Conservation (phyloP, 768 basidiomycete genomes). For the Russula foetens region DNA sequence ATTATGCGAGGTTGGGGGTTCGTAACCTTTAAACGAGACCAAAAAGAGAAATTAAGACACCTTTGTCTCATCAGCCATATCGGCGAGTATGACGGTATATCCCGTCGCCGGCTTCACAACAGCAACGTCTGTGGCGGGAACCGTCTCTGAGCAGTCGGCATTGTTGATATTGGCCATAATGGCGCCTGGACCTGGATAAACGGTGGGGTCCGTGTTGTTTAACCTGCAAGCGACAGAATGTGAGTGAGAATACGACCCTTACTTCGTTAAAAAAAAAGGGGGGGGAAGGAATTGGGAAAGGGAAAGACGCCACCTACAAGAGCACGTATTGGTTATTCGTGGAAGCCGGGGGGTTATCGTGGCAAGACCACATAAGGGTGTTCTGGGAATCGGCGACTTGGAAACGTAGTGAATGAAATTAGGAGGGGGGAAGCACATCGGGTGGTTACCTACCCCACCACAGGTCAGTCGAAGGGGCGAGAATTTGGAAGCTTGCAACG, state of each 20-base stretch:
- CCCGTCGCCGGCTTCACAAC: slow-evolving; percentile 39
- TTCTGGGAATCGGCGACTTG: slow-evolving; percentile 52
- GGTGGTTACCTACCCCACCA: slow-evolving; percentile 53
- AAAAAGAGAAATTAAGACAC: slow-evolving; percentile 31
- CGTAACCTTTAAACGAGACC: neutral
- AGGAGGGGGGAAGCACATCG: neutral
- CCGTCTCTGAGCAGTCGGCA: slow-evolving; percentile 48
- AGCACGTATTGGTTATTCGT: slow-evolving; percentile 27
- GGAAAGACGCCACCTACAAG: too few species aligned
- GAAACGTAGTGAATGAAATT: neutral
- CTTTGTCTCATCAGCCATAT: slow-evolving; percentile 41
- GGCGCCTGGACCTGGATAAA: slow-evolving; percentile 36
- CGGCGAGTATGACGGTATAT: slow-evolving; percentile 45
- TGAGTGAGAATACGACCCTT: slow-evolving; percentile 6
- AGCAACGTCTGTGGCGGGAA: slow-evolving; percentile 38
- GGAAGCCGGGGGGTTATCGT: slow-evolving; percentile 27
- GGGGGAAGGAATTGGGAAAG: too few species aligned
- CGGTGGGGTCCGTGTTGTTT: slow-evolving; percentile 34
- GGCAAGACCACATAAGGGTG: slow-evolving; percentile 52
- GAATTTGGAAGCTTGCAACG: slow-evolving; percentile 37
- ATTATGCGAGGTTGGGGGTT: neutral
- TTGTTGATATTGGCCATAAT: slow-evolving; percentile 45
- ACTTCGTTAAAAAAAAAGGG: neutral
- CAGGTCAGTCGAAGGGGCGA: slow-evolving; percentile 33
- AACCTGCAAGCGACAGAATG: slow-evolving; percentile 28